phyloP scores from a whole-genome alignment of 2,329 filamentous ascomycete species.

The Blastomyces parvus region DNA sequence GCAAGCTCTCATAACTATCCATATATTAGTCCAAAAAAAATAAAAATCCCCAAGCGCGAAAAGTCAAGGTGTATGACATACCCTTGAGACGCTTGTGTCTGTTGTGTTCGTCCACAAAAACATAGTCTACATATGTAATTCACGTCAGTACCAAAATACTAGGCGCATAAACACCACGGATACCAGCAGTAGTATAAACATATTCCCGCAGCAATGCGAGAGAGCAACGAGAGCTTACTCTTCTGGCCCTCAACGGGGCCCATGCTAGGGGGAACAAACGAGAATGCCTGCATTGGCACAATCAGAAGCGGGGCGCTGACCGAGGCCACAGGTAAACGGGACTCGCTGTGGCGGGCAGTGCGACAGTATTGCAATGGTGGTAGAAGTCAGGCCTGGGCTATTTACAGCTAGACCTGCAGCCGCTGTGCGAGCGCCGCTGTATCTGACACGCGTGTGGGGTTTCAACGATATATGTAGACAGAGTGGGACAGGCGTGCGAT shows the following conservation, averaged over 20 bases:
- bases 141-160: conserved; percentile 11
- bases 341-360: not conserved
- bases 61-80: conserved; percentile 32
- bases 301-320: not conserved
- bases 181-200: not conserved
- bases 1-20: conserved; percentile 88
- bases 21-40: conserved; percentile 9
- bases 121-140: conserved; percentile 62
- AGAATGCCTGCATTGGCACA: conserved; percentile 58
- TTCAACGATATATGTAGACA: not conserved
- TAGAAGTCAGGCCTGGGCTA: not conserved
- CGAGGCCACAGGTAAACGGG: not conserved
- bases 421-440: not conserved
- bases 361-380: not conserved
- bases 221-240: conserved; percentile 47
- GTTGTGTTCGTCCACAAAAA: conserved; percentile 98
- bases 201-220: not conserved
- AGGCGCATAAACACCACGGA: conserved; percentile 5
- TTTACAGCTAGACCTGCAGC: not conserved
- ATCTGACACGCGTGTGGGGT: not conserved
- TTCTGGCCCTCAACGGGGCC: conserved; percentile 69
- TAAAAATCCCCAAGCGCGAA: not conserved
- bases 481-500: conserved; percentile 1
- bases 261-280: conserved; percentile 58
- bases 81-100: conserved; percentile 93